Percentiles rank a stretch among this genome's conserved stretches.
phyloP scores from a whole-genome alignment of 495 filamentous ascomycete species.

The Neurospora terricola region DNA sequence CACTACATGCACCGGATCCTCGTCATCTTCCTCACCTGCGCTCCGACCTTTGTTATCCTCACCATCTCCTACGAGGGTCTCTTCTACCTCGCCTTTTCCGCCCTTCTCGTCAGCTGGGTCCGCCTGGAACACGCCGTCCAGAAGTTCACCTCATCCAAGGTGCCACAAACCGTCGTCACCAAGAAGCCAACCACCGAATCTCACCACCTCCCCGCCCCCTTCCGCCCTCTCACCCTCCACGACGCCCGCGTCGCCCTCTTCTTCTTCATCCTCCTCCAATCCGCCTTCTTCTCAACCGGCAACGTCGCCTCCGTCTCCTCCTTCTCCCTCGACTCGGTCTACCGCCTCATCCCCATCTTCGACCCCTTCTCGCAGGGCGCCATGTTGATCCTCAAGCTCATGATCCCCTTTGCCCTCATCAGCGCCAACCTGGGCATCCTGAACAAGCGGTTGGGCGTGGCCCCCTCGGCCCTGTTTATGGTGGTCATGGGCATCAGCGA shows the following conservation, averaged over 20 bases:
- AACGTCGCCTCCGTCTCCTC: conserved; percentile 93
- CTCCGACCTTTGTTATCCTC: conserved; percentile 89
- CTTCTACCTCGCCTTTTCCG: conserved; percentile 86
- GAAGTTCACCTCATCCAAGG: conserved; percentile 27
- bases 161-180: conserved; percentile 1
- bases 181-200: conserved; percentile 14
- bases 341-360: conserved; percentile 87
- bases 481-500: conserved; percentile 87
- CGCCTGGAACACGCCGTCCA: conserved; percentile 76
- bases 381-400: conserved; percentile 76
- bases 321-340: conserved; percentile 87
- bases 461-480: conserved; percentile 84
- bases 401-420: conserved; percentile 90
- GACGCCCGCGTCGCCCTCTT: conserved; percentile 85
- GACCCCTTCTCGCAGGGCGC: conserved; percentile 88
- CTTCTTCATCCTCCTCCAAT: conserved; percentile 90
- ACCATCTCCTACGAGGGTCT: conserved; percentile 97
- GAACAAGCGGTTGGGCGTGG: conserved; percentile 74
- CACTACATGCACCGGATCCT: conserved; percentile 86
- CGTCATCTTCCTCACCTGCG: conserved; percentile 86
- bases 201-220: conserved; percentile 30
- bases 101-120: conserved; percentile 81
- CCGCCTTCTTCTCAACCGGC: conserved; percentile 94
- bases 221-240: conserved; percentile 64
- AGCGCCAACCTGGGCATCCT: conserved; percentile 89